A percentile compares a stretch with the other conserved stretches of the same genome.
Evolutionary conservation across 148 eudicot species (phyloP).

Genomic region (Fallopia convolvulus): DNA sequence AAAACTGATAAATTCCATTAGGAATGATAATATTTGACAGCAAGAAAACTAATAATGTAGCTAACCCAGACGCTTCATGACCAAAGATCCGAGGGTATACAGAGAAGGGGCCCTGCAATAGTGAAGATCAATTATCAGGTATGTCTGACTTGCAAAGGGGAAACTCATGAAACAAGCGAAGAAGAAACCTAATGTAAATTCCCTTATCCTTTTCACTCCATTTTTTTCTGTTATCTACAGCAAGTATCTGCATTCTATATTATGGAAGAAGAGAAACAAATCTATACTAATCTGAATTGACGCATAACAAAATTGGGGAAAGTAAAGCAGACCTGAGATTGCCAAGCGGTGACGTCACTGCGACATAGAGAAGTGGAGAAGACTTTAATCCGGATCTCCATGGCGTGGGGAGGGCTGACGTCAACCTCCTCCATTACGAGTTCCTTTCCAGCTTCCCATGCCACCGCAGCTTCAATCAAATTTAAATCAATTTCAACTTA

Average conservation of each 20-base stretch:
- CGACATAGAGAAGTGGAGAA: constrained; percentile 91
- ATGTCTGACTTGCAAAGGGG: not conserved
- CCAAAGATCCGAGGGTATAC: constrained; percentile 92
- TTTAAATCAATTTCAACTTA: not conserved
- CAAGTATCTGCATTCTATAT: too few species aligned
- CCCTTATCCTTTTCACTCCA: not conserved
- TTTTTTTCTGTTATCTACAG: too few species aligned
- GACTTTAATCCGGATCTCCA: constrained; percentile 83
- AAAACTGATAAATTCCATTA: not conserved
- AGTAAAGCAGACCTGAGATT: constrained; percentile 40
- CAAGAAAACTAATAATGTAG: not conserved
- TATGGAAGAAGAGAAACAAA: not conserved
- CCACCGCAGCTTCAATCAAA: constrained; percentile 64
- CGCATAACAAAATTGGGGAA: not conserved
- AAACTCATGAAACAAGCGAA: not conserved
- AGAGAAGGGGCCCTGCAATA: constrained; percentile 56
- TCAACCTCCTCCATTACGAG: constrained; percentile 88
- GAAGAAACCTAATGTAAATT: not conserved
- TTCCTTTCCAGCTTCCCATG: constrained; percentile 77
- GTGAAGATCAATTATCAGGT: not conserved
- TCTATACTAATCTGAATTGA: not conserved
- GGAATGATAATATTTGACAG: not conserved
- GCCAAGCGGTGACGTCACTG: constrained; percentile 84
- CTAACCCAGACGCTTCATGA: constrained; percentile 97
- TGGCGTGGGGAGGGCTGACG: constrained; percentile 74